Evolutionary conservation across 441 rosid genomes (phyloP), one percentile per base, ranked within the genome.

Genomic region (Gossypium davidsonii): DNA sequence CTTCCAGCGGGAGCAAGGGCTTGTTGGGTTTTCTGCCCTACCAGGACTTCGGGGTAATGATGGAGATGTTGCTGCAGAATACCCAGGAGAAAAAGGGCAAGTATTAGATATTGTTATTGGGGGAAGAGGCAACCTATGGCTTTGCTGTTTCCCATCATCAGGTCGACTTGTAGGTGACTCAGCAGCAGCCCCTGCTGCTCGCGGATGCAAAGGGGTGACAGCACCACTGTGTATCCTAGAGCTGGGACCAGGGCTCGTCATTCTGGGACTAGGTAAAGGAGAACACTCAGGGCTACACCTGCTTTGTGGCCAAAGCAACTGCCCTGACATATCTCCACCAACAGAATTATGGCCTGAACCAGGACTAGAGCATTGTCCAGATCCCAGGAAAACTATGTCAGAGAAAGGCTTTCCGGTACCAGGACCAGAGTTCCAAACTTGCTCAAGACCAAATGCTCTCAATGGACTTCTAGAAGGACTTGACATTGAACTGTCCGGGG

Each of bases 391-490:
- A 14, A 83, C 79, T 39, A 86, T 79, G 75, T 90, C 94, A 53
- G 89, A 26, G 83, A 77, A 86, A 55, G 84, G 86, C 75, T 83
- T 90, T 75, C 87, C 87, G 0, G 79, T 77, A 78, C 87, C 87
- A 14, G 86, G 81, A 69, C 88, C 88, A 72, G 85, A 80, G 81
- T 88, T 89, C 62, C 87, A 68, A 75, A 81, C 82, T 74, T 86
- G 96, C 69, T 91, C 97, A 4, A 81, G 67, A 57, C 90, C 83
- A 79, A 83, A 88, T 3, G 86, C 87, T 77, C 96, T 87, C 80
- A 89, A 79, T 59, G 99, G 98, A 80, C 99, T 96, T 85, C 97
- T 88, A 11, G 97, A 91, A 79, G 99, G 99, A 86, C 99, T 96
- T 70, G 99, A 96, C 89, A 91, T 73, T 73, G 92, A 89, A 84